phyloP scores from a whole-genome alignment of 345 rosid species.

The Gossypium turneri region DNA sequence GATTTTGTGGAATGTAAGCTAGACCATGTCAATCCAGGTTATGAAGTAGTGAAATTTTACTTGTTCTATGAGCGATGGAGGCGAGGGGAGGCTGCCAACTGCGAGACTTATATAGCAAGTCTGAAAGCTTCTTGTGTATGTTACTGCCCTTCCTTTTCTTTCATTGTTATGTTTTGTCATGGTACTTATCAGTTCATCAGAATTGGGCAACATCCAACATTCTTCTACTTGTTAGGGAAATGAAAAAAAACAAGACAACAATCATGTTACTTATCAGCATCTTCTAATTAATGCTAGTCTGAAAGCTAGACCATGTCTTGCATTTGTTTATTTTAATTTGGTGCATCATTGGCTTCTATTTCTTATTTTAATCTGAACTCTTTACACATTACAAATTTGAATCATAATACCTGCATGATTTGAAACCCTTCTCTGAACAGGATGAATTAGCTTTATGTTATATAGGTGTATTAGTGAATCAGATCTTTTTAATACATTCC shows the following conservation, averaged over 20 bases:
- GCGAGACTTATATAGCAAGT: conserved; percentile 53
- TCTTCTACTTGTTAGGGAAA: not conserved
- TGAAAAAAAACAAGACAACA: no score
- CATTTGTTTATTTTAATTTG: not conserved
- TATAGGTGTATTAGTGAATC: not conserved
- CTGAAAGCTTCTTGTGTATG: conserved; percentile 73
- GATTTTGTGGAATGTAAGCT: conserved; percentile 35
- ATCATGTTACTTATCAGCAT: not conserved
- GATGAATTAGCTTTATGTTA: not conserved
- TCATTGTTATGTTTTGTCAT: conserved; percentile 6
- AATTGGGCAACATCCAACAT: not conserved
- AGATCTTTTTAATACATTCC: not conserved
- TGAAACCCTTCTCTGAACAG: not conserved
- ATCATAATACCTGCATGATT: conserved; percentile 1
- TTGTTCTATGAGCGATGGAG: conserved; percentile 88
- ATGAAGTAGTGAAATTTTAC: conserved; percentile 65
- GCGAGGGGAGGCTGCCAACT: conserved; percentile 80
- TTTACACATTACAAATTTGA: not conserved
- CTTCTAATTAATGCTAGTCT: not conserved
- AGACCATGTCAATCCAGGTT: conserved; percentile 43
- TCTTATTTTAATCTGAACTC: not conserved
- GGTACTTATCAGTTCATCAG: not conserved
- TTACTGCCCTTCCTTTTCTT: conserved; percentile 16
- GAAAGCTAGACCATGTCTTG: not conserved
- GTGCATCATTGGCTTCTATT: not conserved